These are phyloP conservation scores for Lanmaoa pseudosensibilis DNA, from an alignment of 768 basidiomycete species.

Conservation along the genomic window DNA sequence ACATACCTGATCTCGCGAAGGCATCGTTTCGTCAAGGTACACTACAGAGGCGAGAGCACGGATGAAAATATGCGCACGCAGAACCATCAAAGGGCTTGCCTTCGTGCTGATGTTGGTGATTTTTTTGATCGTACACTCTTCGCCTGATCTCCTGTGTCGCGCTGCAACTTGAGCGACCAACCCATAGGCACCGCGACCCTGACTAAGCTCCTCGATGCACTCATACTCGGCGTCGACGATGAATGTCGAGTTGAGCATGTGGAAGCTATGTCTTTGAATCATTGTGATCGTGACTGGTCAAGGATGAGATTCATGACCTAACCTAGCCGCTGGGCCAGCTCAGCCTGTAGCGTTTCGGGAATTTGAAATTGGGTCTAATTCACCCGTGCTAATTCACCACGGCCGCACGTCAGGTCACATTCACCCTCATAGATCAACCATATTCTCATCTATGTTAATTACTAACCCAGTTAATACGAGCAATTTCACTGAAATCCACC, in stretches of 20 bases:
- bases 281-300: constrained; percentile 22
- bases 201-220: constrained; percentile 95
- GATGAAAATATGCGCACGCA: constrained; percentile 10
- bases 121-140: constrained; percentile 95
- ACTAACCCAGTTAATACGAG: neutral
- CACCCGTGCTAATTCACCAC: neutral
- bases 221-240: constrained; percentile 87
- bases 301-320: too few relatives aligned
- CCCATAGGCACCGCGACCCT: constrained; percentile 94
- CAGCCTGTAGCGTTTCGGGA: neutral
- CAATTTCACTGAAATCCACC: neutral
- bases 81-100: constrained; percentile 39
- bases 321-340: too few relatives aligned
- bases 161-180: constrained; percentile 91
- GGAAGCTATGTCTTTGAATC: constrained; percentile 79
- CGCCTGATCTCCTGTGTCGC: constrained; percentile 76
- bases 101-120: constrained; percentile 93
- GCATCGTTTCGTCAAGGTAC: constrained; percentile 96
- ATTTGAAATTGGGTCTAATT: neutral
- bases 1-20: constrained; percentile 88
- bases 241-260: constrained; percentile 82
- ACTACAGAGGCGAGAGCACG: constrained; percentile 40
- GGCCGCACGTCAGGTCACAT: neutral
- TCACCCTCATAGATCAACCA: neutral
- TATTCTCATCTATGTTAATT: neutral